phyloP scores from a whole-genome alignment of 1,139 yeast genomes.

The Kodamaea anthophila region DNA sequence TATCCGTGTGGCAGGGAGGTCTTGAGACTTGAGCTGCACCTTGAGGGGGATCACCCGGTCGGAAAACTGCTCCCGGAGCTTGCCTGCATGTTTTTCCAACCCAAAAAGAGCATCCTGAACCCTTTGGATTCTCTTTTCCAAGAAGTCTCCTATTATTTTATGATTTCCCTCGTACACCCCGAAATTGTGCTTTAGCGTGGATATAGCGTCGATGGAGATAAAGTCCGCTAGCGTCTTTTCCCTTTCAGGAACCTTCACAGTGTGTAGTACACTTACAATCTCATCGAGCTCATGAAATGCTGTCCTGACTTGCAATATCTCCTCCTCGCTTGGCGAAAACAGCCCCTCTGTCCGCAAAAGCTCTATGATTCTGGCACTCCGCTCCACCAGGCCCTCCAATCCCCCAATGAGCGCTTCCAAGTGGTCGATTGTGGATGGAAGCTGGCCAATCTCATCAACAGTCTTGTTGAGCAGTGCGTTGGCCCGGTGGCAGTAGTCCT shows the following conservation, averaged over 20 bases:
- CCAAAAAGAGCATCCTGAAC: neutral
- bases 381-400: conserved; percentile 15
- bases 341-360: conserved; percentile 12
- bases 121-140: conserved; percentile 12
- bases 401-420: conserved; percentile 14
- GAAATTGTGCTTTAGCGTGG: conserved; percentile 21
- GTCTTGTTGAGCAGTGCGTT: conserved; percentile 24
- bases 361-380: conserved; percentile 13
- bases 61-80: conserved; percentile 15
- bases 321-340: conserved; percentile 7
- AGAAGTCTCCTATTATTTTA: conserved; percentile 16
- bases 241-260: conserved; percentile 22
- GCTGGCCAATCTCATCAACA: conserved; percentile 16
- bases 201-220: conserved; percentile 31
- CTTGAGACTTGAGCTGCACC: conserved; percentile 5
- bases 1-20: conserved; percentile 9
- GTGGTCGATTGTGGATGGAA: conserved; percentile 21
- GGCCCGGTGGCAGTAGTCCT: conserved; percentile 28
- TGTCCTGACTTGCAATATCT: neutral
- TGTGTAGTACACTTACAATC: conserved; percentile 20
- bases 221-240: conserved; percentile 22
- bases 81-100: conserved; percentile 1
- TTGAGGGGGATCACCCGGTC: conserved; percentile 18
- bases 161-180: conserved; percentile 24
- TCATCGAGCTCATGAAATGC: conserved; percentile 17